phyloP scores from a whole-genome alignment of 169 alveolate species.

The Plasmodium adleri region DNA sequence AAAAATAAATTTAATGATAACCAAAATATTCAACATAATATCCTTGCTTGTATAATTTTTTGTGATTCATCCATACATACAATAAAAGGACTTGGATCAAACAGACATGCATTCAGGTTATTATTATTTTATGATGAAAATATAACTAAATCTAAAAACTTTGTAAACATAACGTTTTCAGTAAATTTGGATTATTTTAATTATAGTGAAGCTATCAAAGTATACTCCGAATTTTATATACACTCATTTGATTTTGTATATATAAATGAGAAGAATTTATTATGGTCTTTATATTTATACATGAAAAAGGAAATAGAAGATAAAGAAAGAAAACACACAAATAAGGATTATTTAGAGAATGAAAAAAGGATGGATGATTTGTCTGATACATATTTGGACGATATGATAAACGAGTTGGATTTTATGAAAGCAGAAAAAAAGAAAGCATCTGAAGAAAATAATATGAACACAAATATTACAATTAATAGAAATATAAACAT shows the following conservation, averaged over 20 bases:
- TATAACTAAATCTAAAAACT: constrained; percentile 49
- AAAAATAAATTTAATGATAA: background rate
- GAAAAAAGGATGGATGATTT: background rate
- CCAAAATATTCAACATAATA: background rate
- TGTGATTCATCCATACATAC: constrained; percentile 3
- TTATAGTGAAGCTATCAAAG: constrained; percentile 38
- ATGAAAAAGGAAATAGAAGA: constrained; percentile 15
- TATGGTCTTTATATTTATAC: constrained; percentile 35
- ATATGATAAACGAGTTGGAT: constrained; percentile 40
- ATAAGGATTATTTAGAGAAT: background rate
- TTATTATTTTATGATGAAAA: constrained; percentile 44
- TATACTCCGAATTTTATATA: constrained; percentile 13
- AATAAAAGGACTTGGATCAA: constrained; percentile 37
- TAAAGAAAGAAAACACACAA: background rate
- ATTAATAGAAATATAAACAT: background rate
- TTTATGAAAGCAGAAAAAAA: constrained; percentile 17
- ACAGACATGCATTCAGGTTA: constrained; percentile 46
- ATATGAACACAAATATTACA: background rate
- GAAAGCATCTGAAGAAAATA: constrained; percentile 2
- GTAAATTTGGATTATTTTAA: constrained; percentile 44
- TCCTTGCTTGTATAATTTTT: constrained; percentile 42
- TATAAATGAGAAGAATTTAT: constrained; percentile 50
- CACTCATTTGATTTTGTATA: constrained; percentile 66
- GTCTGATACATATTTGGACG: constrained; percentile 22
- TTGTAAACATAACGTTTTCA: constrained; percentile 20